These are phyloP conservation scores for Pseudocercospora cruenta DNA, from an alignment of 2,329 filamentous ascomycete species.

Conservation along the genomic window DNA sequence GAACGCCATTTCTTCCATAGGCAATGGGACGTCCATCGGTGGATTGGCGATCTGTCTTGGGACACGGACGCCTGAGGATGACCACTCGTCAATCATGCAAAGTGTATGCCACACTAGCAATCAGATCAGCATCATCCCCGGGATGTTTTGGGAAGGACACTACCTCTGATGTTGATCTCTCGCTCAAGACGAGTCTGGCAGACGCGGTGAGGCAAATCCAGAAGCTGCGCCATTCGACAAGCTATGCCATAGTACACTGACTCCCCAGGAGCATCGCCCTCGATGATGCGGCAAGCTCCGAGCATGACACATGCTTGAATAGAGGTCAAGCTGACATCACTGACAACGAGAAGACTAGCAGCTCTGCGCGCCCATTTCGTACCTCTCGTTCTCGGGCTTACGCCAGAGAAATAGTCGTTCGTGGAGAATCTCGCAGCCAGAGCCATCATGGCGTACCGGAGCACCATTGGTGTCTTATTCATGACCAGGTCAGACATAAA, in stretches of 20 bases:
- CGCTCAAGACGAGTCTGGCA: conserved; percentile 8
- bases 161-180: conserved; percentile 13
- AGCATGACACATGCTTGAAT: conserved; percentile 18
- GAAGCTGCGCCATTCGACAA: conserved; percentile 12
- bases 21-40: conserved; percentile 9
- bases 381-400: conserved; percentile 7
- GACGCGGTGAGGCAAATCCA: conserved; percentile 9
- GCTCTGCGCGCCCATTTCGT: conserved; percentile 8
- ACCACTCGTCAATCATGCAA: conserved; percentile 17
- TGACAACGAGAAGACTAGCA: conserved; percentile 5
- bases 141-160: not conserved
- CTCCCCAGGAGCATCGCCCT: conserved; percentile 12
- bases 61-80: conserved; percentile 14
- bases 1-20: conserved; percentile 16
- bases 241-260: conserved; percentile 16
- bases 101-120: conserved; percentile 11
- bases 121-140: not conserved
- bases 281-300: conserved; percentile 9
- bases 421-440: conserved; percentile 12
- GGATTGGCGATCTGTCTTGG: conserved; percentile 14
- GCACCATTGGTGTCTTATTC: not conserved
- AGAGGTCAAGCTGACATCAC: conserved; percentile 12
- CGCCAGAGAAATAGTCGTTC: conserved; percentile 1
- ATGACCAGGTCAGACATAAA: conserved; percentile 11
- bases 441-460: conserved; percentile 12